Evolutionary conservation across 139 green algal genomes (phyloP), one percentile per base, ranked within the genome.

Genomic region (Chlamydomonas sp.): DNA sequence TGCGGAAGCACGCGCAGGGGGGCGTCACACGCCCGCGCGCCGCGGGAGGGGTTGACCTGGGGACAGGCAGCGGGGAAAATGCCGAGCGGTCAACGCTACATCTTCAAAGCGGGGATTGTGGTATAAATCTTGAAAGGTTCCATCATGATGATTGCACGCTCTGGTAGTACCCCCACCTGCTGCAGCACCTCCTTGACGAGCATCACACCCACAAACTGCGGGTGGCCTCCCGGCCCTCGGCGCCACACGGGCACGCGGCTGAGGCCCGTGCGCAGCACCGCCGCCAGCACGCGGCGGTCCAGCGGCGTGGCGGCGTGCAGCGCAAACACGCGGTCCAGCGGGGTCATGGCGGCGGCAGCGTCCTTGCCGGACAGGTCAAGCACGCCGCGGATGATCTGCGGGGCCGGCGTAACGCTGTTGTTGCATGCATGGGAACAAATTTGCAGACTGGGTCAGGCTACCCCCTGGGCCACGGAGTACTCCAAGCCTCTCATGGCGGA

Each of bases 281-380:
- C 77, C 60, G 82, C 62, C 68, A 89, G 90, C 31, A 79, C 85
- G 78, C 68, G 49, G 18, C 63, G 72, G 67, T 85, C 86, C 10
- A 92, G 86, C 59, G 71, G 20, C 2, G 90, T 83, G 49, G 97
- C 92, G 1, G 88, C 69, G 7, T 92, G 89, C 82, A 98, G 89
- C 93, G 97, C 97, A 90, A 98, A 98, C 61, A 97, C 95, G 92
- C 97, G 96, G 81, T 96, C 94, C 61, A 98, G 76, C 12, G 93
- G 93, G 0, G 97, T 99, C 94, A 98, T 98, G 49, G 94, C 94
- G 17, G 92, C 81, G 4, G 73, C 57, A 0, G 95, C 96, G 2
- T 82, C 93, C 91, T 98, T 98, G 86, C 93, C 84, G 0, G 94
- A 95, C 71, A 98, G 89, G 89, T 99, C 96, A n/a, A 99, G 86